These are phyloP conservation scores for Kuraishia hungarica DNA, from an alignment of 805 yeast species.

Conservation along the genomic window DNA sequence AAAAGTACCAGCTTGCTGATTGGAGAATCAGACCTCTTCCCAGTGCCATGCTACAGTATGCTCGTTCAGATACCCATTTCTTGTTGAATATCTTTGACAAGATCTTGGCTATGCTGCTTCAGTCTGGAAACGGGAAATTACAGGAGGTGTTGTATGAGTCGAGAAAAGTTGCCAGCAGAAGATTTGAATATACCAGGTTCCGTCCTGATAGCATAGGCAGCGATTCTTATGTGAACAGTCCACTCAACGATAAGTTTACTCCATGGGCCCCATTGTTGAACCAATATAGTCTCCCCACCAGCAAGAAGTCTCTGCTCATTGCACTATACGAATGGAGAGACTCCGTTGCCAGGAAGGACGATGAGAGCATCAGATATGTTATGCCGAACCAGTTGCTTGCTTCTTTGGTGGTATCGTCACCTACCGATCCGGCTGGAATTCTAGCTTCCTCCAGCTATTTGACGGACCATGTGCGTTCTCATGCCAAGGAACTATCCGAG, in stretches of 20 bases:
- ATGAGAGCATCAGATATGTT: slow-evolving; percentile 77
- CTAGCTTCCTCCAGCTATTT: slow-evolving; percentile 34
- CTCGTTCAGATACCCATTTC: slow-evolving; percentile 93
- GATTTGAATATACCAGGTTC: slow-evolving; percentile 74
- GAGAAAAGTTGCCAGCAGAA: slow-evolving; percentile 66
- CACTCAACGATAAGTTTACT: slow-evolving; percentile 40
- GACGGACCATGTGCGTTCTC: slow-evolving; percentile 31
- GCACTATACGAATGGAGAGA: slow-evolving; percentile 82
- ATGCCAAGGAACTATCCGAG: slow-evolving; percentile 47
- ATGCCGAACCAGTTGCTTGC: slow-evolving; percentile 77
- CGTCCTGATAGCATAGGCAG: slow-evolving; percentile 28
- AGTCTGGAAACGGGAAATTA: slow-evolving; percentile 28
- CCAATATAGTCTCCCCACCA: slow-evolving; percentile 54
- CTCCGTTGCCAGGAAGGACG: slow-evolving; percentile 56
- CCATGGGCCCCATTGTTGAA: slow-evolving; percentile 60
- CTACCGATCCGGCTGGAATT: slow-evolving; percentile 51
- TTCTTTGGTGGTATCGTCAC: slow-evolving; percentile 40
- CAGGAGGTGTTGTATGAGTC: slow-evolving; percentile 66
- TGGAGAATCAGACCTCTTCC: slow-evolving; percentile 91
- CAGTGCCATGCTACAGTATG: slow-evolving; percentile 70
- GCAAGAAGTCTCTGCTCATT: slow-evolving; percentile 46
- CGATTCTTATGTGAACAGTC: slow-evolving; percentile 15
- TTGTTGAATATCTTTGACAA: slow-evolving; percentile 72
- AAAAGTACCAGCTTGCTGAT: slow-evolving; percentile 92
- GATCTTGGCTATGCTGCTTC: slow-evolving; percentile 54